Percentiles rank a stretch among this genome's conserved stretches.
These are phyloP conservation scores for Aspergillus nidulans DNA, from an alignment of 495 filamentous ascomycete genomes.

Conservation along the genomic window DNA sequence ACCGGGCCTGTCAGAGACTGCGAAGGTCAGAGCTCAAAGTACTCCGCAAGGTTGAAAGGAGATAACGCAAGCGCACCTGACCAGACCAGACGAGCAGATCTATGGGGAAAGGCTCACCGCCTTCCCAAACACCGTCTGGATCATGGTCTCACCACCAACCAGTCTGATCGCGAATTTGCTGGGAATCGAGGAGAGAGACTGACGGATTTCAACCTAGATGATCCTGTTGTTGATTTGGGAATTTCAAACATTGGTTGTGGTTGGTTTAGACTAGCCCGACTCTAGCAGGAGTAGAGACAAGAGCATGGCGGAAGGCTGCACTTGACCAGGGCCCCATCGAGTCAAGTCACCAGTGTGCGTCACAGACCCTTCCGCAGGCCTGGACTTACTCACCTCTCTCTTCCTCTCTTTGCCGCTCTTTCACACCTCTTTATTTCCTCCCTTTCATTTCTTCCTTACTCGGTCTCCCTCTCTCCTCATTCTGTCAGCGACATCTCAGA, in stretches of 20 bases:
- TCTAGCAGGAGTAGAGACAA: neutral
- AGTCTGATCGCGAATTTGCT: neutral
- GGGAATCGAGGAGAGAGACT: neutral
- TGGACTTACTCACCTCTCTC: conserved; percentile 23
- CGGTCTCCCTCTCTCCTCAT: conserved; percentile 20
- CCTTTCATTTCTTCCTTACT: conserved; percentile 15
- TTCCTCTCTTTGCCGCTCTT: conserved; percentile 36
- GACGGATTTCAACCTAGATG: neutral
- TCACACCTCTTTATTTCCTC: conserved; percentile 18
- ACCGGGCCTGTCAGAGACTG: neutral
- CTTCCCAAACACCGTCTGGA: neutral
- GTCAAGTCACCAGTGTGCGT: conserved; percentile 33
- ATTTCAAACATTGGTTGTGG: neutral
- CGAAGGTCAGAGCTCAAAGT: neutral
- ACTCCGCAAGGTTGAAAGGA: neutral
- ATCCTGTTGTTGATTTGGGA: neutral
- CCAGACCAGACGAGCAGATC: no score
- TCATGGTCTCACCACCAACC: conserved; percentile 1
- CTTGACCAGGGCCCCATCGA: conserved; percentile 17
- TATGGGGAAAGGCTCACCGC: no score
- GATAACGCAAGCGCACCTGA: conserved; percentile 5
- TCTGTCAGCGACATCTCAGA: conserved; percentile 5
- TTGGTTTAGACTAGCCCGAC: neutral
- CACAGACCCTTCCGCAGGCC: conserved; percentile 19
- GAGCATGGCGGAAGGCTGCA: conserved; percentile 7